phyloP scores from a whole-genome alignment of 2,329 filamentous ascomycete genomes.

The Leptographium radiaticola region DNA sequence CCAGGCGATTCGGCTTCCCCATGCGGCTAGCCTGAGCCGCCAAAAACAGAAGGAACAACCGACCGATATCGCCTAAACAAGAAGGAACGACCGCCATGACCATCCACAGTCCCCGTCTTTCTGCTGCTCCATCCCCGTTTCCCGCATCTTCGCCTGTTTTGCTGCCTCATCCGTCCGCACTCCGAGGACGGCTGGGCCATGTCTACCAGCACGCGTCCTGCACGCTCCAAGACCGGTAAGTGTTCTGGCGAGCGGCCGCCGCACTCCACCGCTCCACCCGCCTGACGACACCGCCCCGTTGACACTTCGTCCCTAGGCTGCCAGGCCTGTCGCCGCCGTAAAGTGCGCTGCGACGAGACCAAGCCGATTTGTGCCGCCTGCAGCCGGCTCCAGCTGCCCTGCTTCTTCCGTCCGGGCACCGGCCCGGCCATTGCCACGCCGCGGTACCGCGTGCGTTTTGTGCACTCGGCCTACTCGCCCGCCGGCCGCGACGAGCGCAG shows the following conservation, averaged over 20 bases:
- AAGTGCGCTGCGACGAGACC: conserved; percentile 12
- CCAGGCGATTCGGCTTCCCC: too few species aligned
- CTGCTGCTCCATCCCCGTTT: background rate
- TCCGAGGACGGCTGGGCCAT: background rate
- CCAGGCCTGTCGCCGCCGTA: conserved; percentile 14
- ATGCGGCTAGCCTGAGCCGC: too few species aligned
- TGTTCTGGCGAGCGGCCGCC: background rate
- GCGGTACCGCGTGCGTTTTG: conserved; percentile 3
- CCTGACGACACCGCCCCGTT: background rate
- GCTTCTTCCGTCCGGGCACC: conserved; percentile 9
- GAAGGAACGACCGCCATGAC: too few species aligned
- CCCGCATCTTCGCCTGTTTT: background rate
- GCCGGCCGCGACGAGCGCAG: too few species aligned
- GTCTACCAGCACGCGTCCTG: background rate
- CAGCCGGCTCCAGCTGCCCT: conserved; percentile 11
- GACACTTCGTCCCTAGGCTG: conserved; percentile 5
- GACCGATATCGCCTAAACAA: too few species aligned
- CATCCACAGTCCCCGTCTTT: background rate
- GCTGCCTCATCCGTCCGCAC: background rate
- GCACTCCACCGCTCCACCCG: background rate
- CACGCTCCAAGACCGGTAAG: conserved; percentile 2
- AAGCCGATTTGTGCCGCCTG: conserved; percentile 14
- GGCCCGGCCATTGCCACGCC: background rate
- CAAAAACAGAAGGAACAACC: too few species aligned
- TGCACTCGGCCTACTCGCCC: background rate